These are phyloP conservation scores for Schizonepeta tenuifolia DNA, from an alignment of 257 asterid genomes.

Conservation along the genomic window DNA sequence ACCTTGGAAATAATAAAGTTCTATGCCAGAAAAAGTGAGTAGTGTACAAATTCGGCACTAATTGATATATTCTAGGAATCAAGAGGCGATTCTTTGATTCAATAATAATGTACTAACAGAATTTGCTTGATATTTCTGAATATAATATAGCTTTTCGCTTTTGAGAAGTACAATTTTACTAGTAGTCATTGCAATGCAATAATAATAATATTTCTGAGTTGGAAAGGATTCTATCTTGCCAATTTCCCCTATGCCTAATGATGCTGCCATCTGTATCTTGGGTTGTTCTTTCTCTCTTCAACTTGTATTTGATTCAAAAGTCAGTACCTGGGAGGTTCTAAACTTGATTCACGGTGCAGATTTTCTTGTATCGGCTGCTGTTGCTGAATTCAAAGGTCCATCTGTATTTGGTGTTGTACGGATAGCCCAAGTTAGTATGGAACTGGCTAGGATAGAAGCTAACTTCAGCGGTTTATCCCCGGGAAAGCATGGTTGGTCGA, in stretches of 20 bases:
- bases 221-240: background rate
- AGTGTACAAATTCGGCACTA: background rate
- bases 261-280: background rate
- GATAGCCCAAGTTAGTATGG: constrained; percentile 89
- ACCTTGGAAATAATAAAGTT: background rate
- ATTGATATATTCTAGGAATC: background rate
- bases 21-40: background rate
- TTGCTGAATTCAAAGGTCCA: constrained; percentile 94
- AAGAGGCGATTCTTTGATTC: background rate
- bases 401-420: constrained; percentile 82
- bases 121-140: background rate
- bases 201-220: background rate
- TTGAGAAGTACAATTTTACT: background rate
- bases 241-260: background rate
- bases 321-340: background rate
- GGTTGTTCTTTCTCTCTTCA: background rate
- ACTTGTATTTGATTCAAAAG: background rate
- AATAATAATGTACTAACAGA: background rate
- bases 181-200: background rate
- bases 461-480: constrained; percentile 87
- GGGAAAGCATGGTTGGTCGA: constrained; percentile 88
- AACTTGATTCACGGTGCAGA: constrained; percentile 50
- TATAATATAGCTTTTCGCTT: background rate
- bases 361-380: constrained; percentile 86
- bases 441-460: constrained; percentile 84